Conservation (phyloP, 768 basidiomycete species). For the Mycena galopus region DNA sequence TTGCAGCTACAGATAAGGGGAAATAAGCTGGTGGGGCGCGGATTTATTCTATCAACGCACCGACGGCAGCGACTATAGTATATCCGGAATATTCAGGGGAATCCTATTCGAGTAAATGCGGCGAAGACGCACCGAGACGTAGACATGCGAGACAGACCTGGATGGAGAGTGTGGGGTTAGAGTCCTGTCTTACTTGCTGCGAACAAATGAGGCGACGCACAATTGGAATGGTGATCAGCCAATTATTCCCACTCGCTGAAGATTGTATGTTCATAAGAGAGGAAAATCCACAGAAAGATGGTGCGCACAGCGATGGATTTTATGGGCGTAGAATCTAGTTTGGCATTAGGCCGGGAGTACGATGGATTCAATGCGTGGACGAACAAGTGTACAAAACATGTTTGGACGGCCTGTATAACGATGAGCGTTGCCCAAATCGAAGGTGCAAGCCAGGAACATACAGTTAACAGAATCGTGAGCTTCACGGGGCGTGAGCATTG, state of each 20-base stretch:
- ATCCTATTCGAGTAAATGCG: not conserved
- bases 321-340: conserved; percentile 20
- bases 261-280: not conserved
- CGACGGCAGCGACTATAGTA: conserved; percentile 38
- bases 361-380: not conserved
- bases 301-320: conserved; percentile 26
- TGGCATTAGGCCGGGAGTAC: not conserved
- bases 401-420: conserved; percentile 41
- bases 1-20: conserved; percentile 34
- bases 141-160: conserved; percentile 39
- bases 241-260: conserved; percentile 43
- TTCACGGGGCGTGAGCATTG: not conserved
- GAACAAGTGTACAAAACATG: conserved; percentile 43
- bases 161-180: not conserved
- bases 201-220: conserved; percentile 6
- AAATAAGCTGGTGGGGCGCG: not conserved
- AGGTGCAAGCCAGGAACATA: not conserved
- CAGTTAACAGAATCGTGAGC: conserved; percentile 29
- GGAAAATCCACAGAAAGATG: conserved; percentile 3
- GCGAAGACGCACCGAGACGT: conserved; percentile 40
- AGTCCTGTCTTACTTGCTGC: not conserved
- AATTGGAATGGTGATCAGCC: conserved; percentile 43
- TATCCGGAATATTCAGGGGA: not conserved
- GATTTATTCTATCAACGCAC: conserved; percentile 23
- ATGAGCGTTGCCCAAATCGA: not conserved